Evolutionary conservation across 2,329 filamentous ascomycete genomes (phyloP), one percentile per base, ranked within the genome.

Genomic region (Exserohilum rostratum): DNA sequence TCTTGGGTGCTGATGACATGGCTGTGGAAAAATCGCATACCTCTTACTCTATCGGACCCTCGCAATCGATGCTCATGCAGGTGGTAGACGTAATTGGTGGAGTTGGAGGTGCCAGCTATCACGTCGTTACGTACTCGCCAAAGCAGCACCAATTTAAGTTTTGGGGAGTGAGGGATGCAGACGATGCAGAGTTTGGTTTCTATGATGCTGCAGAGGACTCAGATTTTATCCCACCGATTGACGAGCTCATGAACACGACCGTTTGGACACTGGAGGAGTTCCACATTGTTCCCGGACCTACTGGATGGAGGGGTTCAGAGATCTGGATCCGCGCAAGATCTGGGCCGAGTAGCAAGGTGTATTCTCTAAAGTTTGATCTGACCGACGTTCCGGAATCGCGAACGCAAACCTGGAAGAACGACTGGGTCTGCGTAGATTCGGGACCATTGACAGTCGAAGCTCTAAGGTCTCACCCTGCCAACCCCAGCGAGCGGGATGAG

Each of bases 131-230:
- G 7, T 96, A 92, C 74, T 97, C 93, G 10, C 93, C 95, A 0
- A 86, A 95, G 60, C 90, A 92, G 27, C 85, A 95, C 31, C 89
- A 93, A 70, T 98, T 99, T 82, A 98, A 96, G 74, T 93, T 99
- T 71, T 99, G 93, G 91, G 85, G 85, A 48, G 84, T 89, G 15
- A 85, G 87, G 62, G 85, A 87, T 48, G 83, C 83, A 64, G 82
- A 89, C 65, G 60, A 78, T 64, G 61, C 77, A 61, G 80, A 78
- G 2, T 73, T 91, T 17, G 81, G 87, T 7, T 80, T 96, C 12
- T 83, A 86, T 58, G 91, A 96, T 64, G 78, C 91, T 18, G 92
- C 90, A 63, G 84, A 89, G 0, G 80, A 83, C 10, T 70, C 78
- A 6, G 79, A 82, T 11, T 79, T 95, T 29, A 81, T 88, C 22